phyloP scores from a whole-genome alignment of 305 asterid genomes.

The Striga hermonthica region DNA sequence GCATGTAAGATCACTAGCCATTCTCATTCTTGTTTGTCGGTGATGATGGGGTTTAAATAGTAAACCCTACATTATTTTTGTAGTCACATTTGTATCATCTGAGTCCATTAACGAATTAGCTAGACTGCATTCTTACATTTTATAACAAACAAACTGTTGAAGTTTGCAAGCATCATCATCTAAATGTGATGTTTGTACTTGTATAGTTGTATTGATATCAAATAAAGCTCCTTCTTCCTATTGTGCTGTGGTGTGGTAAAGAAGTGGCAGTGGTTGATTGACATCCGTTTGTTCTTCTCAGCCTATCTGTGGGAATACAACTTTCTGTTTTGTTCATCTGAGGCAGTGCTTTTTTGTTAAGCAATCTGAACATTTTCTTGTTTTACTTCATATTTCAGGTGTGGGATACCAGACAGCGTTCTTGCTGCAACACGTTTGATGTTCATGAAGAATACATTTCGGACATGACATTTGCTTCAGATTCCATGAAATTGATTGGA shows the following conservation, averaged over 20 bases:
- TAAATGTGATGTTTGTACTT: not conserved
- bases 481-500: slow-evolving; percentile 68
- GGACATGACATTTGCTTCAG: slow-evolving; percentile 76
- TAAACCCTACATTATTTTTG: slow-evolving; percentile 5
- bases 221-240: not conserved
- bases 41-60: not conserved
- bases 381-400: slow-evolving; percentile 44
- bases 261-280: not conserved
- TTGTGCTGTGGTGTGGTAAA: not conserved
- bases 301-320: not conserved
- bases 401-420: slow-evolving; percentile 92
- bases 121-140: not conserved
- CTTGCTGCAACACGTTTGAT: slow-evolving; percentile 63
- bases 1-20: not conserved
- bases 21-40: slow-evolving; percentile 4
- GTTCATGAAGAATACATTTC: slow-evolving; percentile 82
- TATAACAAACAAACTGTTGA: not conserved
- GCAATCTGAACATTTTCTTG: slow-evolving; percentile 14
- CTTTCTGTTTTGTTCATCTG: not conserved
- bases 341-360: slow-evolving; percentile 7
- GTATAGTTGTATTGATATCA: slow-evolving; percentile 2
- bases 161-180: no score
- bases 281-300: slow-evolving; percentile 10
- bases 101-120: not conserved
- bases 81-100: not conserved